Evolutionary conservation across 2,329 filamentous ascomycete genomes (phyloP).

Genomic region (Cytospora schulzeri): DNA sequence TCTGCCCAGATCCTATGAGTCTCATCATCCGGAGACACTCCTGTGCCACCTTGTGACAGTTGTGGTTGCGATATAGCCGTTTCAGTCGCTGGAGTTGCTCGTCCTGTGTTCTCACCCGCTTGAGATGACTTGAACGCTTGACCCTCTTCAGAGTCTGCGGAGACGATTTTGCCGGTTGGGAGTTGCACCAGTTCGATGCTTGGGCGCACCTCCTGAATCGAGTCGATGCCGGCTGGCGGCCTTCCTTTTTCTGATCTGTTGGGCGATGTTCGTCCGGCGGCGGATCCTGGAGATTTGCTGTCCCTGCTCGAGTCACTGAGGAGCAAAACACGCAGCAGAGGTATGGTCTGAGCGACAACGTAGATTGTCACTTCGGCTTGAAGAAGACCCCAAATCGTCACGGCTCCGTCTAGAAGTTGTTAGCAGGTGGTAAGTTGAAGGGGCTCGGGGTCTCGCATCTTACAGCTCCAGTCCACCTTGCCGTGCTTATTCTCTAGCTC

Average conservation of each 20-base stretch:
- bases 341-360: conserved; percentile 23
- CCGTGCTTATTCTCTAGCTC: conserved; percentile 9
- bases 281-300: neutral
- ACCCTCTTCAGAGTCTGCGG: conserved; percentile 21
- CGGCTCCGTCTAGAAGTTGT: conserved; percentile 12
- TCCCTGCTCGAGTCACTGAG: conserved; percentile 4
- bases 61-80: neutral
- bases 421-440: neutral
- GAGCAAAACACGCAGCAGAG: conserved; percentile 17
- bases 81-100: neutral
- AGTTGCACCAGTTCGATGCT: conserved; percentile 23
- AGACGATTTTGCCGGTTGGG: conserved; percentile 17
- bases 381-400: conserved; percentile 11
- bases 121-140: conserved; percentile 1
- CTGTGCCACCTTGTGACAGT: neutral
- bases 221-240: conserved; percentile 1
- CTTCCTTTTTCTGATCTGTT: conserved; percentile 1
- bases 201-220: conserved; percentile 1
- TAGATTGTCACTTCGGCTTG: conserved; percentile 22
- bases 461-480: conserved; percentile 22
- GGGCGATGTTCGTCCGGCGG: neutral
- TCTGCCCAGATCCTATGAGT: conserved; percentile 20
- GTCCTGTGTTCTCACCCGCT: neutral
- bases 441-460: neutral
- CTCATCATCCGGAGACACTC: conserved; percentile 13